These are phyloP conservation scores for Porogramme epimiltina DNA, from an alignment of 1,284 basidiomycete genomes.

Conservation along the genomic window DNA sequence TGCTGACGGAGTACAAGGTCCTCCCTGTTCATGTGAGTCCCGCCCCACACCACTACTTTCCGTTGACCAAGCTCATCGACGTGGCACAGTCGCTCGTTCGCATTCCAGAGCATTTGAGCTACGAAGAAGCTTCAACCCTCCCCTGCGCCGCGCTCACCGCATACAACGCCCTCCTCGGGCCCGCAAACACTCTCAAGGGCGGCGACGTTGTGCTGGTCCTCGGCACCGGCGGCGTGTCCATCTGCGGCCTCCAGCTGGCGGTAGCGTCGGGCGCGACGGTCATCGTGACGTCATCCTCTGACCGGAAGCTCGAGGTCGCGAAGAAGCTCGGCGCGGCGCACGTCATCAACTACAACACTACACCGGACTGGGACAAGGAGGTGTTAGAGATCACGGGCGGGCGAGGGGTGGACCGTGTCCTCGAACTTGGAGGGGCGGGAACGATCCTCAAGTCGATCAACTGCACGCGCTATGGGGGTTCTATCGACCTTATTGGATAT, in stretches of 20 bases:
- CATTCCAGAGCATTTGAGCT: conserved; percentile 36
- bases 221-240: conserved; percentile 42
- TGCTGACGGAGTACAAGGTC: conserved; percentile 53
- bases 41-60: conserved; percentile 45
- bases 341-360: conserved; percentile 40
- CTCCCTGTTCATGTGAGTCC: conserved; percentile 19
- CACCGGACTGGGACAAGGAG: conserved; percentile 45
- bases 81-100: conserved; percentile 27
- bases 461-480: conserved; percentile 37
- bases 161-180: conserved; percentile 40
- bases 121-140: conserved; percentile 36
- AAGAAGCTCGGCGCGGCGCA: conserved; percentile 37
- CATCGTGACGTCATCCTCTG: conserved; percentile 45
- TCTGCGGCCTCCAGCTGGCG: conserved; percentile 40
- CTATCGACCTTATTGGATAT: conserved; percentile 42
- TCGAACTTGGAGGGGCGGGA: conserved; percentile 45
- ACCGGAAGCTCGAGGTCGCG: conserved; percentile 40
- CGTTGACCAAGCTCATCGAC: conserved; percentile 29
- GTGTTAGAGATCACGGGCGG: conserved; percentile 35
- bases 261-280: conserved; percentile 41
- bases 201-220: conserved; percentile 37
- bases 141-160: conserved; percentile 39
- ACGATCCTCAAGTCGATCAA: conserved; percentile 41
- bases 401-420: conserved; percentile 44
- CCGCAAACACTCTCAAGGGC: conserved; percentile 30